Base-by-base conservation (phyloP, 2,329 filamentous ascomycete genomes). In the Aureobasidium sp. region DNA sequence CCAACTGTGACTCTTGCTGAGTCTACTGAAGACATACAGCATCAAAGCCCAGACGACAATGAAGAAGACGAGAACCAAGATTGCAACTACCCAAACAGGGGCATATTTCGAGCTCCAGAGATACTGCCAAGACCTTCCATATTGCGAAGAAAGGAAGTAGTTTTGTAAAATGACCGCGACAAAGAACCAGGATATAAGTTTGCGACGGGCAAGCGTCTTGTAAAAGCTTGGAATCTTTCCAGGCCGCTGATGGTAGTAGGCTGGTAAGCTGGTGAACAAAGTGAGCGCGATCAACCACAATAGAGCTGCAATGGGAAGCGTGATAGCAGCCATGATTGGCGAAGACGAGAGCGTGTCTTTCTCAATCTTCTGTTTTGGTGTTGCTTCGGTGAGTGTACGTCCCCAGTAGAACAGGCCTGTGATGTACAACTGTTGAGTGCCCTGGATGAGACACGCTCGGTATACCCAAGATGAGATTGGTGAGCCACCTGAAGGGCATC, bases 391-490 rank as follows among this genome's bases (percentile, higher is more conserved):
- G 50, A 86, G 75, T 62, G 79, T 77, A 6, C 79, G 79, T 29
- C 85, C 86, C 86, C 86, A 88, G 69, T 83, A 87, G 84, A 85
- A 88, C 15, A 88, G 77, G 6, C 79, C 82, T 29, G 84, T 81
- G 59, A 86, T 79, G 70, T 87, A 88, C 65, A 85, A 76, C 69
- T 88, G 85, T 69, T 87, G 85, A 6, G 84, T 85, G 44, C 86
- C 86, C 70, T 87, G 84, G 59, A 88, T 86, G 10, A 84, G 71
- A 67, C 84, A 85, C 17, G 86, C 86, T 62, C 86, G 80, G 73
- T 84, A 86, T 17, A 85, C 84, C 85, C 85, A 87, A 43, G 83
- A 78, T 69, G 82, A 84, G 43, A 86, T 81, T 5, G 84, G 83
- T 2, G 82, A 57, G 13, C 53, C 53, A 24, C 80, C 55, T 84